These are phyloP conservation scores for Didymella glomerata DNA, from an alignment of 2,329 filamentous ascomycete species.

Conservation along the genomic window DNA sequence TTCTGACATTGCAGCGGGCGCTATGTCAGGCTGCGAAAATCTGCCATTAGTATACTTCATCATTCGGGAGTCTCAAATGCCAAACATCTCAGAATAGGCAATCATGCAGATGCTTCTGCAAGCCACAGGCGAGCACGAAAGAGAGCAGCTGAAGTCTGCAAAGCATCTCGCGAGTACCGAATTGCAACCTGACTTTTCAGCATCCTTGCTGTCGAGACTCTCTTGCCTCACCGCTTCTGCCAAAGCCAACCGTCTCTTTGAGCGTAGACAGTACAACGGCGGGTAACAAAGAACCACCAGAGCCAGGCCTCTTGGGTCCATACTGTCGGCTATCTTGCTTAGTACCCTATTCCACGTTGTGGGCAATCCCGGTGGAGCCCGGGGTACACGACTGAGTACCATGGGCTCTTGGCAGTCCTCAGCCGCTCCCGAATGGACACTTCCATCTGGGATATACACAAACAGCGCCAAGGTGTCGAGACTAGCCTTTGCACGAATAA, in stretches of 20 bases:
- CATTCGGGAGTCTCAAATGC: neutral
- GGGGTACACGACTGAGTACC: conserved; percentile 7
- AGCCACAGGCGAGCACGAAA: neutral
- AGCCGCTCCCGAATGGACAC: conserved; percentile 21
- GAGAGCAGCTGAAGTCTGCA: neutral
- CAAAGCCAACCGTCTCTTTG: neutral
- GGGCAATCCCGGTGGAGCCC: conserved; percentile 3
- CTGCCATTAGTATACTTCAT: conserved; percentile 1
- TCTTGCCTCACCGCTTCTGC: neutral
- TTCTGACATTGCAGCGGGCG: conserved; percentile 9
- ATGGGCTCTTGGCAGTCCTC: conserved; percentile 17
- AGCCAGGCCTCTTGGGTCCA: neutral
- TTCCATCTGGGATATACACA: conserved; percentile 11
- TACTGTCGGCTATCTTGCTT: neutral
- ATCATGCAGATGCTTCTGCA: conserved; percentile 13
- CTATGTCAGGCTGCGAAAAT: conserved; percentile 3
- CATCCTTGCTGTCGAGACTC: neutral
- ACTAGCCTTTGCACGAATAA: conserved; percentile 9
- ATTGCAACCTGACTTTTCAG: neutral
- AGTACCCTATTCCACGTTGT: conserved; percentile 2
- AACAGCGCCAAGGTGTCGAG: conserved; percentile 21
- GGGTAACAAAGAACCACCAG: neutral
- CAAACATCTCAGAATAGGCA: conserved; percentile 17
- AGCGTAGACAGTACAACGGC: neutral
- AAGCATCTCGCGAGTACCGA: neutral